Conservation (phyloP, 1,139 yeast genomes). For the Zygosaccharomyces pseudobailii region DNA sequence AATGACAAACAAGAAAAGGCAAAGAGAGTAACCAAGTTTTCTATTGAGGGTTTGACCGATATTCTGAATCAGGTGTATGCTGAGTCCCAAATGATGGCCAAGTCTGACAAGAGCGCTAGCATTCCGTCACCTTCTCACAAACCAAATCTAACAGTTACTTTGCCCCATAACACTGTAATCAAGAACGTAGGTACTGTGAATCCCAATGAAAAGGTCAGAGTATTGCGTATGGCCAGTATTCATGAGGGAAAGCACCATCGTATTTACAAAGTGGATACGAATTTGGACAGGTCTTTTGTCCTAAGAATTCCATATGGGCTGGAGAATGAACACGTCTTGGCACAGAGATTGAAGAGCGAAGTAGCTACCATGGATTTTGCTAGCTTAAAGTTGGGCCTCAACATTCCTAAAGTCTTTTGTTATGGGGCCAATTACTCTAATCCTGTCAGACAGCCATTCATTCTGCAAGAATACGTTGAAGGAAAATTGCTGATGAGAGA, state of each 20-base stretch:
- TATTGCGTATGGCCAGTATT: slow-evolving; percentile 72
- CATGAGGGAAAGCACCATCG: slow-evolving; percentile 95
- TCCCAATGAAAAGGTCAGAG: slow-evolving; percentile 42
- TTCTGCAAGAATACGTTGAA: slow-evolving; percentile 70
- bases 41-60: slow-evolving; percentile 66
- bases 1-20: slow-evolving; percentile 71
- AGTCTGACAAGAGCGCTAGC: slow-evolving; percentile 21
- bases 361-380: slow-evolving; percentile 90
- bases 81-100: slow-evolving; percentile 29
- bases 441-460: slow-evolving; percentile 65
- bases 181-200: slow-evolving; percentile 41
- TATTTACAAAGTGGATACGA: slow-evolving; percentile 65
- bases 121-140: slow-evolving; percentile 38
- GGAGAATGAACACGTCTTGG: slow-evolving; percentile 58
- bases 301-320: slow-evolving; percentile 82
- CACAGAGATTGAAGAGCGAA: slow-evolving; percentile 73
- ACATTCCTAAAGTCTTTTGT: slow-evolving; percentile 71
- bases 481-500: slow-evolving; percentile 81
- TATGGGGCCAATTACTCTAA: slow-evolving; percentile 64
- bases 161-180: slow-evolving; percentile 45
- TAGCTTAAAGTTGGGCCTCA: slow-evolving; percentile 41
- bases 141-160: slow-evolving; percentile 41
- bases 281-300: slow-evolving; percentile 57
- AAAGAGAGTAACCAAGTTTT: slow-evolving; percentile 75
- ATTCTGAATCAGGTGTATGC: slow-evolving; percentile 43